Percentiles rank a stretch among this genome's conserved stretches.
These are phyloP conservation scores for Clathrus columnatus DNA, from an alignment of 768 basidiomycete species.

Conservation along the genomic window DNA sequence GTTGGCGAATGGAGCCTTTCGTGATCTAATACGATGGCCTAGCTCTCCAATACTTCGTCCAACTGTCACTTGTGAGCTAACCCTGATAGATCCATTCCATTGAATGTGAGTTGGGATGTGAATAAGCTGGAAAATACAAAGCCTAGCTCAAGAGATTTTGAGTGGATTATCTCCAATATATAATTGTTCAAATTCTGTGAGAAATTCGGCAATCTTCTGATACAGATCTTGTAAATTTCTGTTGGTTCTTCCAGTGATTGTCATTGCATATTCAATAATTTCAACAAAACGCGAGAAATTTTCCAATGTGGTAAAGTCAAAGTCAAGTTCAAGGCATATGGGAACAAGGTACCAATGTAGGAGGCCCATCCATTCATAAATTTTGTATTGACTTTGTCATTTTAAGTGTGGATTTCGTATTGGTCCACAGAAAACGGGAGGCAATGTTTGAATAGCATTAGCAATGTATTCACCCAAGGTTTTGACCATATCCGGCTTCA, in stretches of 20 bases:
- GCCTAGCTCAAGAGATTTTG: conserved; percentile 18
- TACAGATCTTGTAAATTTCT: conserved; percentile 18
- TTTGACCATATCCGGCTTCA: conserved; percentile 12
- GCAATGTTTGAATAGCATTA: conserved; percentile 22
- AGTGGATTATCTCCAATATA: conserved; percentile 23
- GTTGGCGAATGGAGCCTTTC: conserved; percentile 25
- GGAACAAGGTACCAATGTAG: conserved; percentile 28
- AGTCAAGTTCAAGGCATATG: conserved; percentile 24
- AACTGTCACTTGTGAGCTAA: conserved; percentile 14
- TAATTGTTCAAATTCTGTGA: conserved; percentile 19
- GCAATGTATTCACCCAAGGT: conserved; percentile 18
- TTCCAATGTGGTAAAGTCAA: conserved; percentile 17
- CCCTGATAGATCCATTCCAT: conserved; percentile 29
- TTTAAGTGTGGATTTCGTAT: conserved; percentile 21
- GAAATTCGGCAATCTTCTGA: conserved; percentile 19
- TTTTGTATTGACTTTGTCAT: conserved; percentile 29
- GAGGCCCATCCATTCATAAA: conserved; percentile 29
- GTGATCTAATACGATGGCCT: conserved; percentile 13
- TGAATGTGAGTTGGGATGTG: conserved; percentile 26
- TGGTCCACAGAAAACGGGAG: conserved; percentile 26
- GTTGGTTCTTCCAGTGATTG: conserved; percentile 13
- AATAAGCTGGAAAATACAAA: conserved; percentile 28
- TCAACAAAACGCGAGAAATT: conserved; percentile 23
- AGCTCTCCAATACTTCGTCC: not conserved
- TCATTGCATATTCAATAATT: conserved; percentile 26